Evolutionary conservation across 2,329 filamentous ascomycete species (phyloP).

Genomic region (Leptodontidium sp.): DNA sequence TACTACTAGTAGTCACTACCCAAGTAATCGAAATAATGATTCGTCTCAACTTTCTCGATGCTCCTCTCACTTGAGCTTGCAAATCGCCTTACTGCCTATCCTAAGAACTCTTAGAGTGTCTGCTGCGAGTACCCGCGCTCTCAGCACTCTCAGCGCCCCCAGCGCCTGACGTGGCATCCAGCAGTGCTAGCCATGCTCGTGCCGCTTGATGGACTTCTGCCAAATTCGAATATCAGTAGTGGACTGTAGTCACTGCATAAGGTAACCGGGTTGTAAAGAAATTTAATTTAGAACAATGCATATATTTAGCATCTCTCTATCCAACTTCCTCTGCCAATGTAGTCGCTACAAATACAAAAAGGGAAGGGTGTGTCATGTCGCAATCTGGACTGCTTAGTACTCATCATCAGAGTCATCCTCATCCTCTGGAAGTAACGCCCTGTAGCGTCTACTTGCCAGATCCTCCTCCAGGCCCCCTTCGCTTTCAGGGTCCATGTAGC

Average conservation of each 20-base stretch:
- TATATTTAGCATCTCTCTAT: neutral
- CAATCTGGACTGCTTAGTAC: conserved; percentile 27
- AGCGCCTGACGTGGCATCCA: neutral
- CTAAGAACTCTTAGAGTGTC: no score
- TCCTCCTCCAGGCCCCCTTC: conserved; percentile 92
- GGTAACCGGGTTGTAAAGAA: neutral
- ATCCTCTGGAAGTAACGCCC: conserved; percentile 79
- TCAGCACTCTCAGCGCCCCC: neutral
- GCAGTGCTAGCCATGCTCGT: no score
- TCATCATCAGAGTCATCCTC: conserved; percentile 62
- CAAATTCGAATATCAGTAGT: no score
- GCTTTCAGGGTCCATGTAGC: conserved; percentile 86
- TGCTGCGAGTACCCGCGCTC: neutral
- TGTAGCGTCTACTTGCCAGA: conserved; percentile 79
- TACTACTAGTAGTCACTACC: neutral
- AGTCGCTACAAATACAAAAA: conserved; percentile 14
- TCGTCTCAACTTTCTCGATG: neutral
- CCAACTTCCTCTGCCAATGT: neutral
- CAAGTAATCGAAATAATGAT: conserved; percentile 6
- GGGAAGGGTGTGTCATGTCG: neutral
- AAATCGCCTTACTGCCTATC: no score
- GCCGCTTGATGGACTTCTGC: no score
- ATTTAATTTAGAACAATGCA: neutral
- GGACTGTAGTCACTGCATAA: neutral
- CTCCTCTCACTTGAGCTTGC: no score